Evolutionary conservation across 768 basidiomycete species (phyloP).

Genomic region (Macrolepiota dolichaula): DNA sequence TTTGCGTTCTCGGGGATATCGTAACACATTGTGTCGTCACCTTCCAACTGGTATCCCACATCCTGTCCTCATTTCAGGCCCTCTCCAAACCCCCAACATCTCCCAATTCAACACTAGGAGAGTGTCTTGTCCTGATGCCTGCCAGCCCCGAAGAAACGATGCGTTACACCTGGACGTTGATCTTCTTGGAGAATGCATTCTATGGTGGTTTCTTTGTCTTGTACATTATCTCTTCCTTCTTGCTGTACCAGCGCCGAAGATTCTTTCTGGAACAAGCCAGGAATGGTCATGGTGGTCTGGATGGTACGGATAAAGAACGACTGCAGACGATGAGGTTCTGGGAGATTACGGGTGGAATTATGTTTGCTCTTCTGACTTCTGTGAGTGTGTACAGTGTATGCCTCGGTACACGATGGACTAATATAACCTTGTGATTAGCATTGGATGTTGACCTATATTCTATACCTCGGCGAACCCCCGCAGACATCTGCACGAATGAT

Average conservation of each 20-base stretch:
- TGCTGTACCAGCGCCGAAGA: background rate
- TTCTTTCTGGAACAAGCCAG: background rate
- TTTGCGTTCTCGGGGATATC: no score
- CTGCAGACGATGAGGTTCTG: slow-evolving; percentile 5
- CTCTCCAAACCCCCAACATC: no score
- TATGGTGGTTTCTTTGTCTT: slow-evolving; percentile 5
- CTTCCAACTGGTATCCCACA: no score
- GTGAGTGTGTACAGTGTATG: background rate
- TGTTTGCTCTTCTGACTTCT: background rate
- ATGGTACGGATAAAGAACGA: background rate
- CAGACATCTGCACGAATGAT: background rate
- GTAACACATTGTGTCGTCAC: no score
- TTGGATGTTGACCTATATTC: background rate
- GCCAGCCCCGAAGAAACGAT: background rate
- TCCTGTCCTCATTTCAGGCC: no score
- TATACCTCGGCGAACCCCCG: background rate
- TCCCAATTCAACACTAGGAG: background rate
- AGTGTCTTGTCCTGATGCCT: no score
- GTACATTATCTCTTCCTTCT: background rate
- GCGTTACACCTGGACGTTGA: background rate
- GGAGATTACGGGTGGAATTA: slow-evolving; percentile 1
- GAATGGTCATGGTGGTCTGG: background rate
- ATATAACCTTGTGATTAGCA: background rate
- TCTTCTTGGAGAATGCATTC: background rate
- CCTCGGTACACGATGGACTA: background rate